Evolutionary conservation across 2,329 filamentous ascomycete species (phyloP), one percentile per base, ranked within the genome.

Genomic region (Scedosporium boydii): DNA sequence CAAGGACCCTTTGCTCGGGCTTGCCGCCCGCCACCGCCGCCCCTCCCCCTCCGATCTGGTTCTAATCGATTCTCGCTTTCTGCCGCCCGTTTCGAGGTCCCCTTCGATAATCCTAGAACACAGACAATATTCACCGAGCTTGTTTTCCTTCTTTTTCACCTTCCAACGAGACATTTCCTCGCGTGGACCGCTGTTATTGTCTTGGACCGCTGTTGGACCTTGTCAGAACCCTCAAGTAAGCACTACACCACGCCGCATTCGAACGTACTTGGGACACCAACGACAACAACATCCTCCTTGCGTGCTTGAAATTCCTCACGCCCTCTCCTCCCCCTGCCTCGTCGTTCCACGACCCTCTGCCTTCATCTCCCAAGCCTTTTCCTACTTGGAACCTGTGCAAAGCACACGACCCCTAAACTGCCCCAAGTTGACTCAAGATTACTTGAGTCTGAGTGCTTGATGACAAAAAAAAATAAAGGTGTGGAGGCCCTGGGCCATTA

Each of bases 11-110:
- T 48, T 48, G 44, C 44, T 48, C 51, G 51, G 51, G 18, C 51
- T 55, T 55, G 51, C 51, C 51, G 51, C 51, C 51, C 51, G 51
- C 51, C 51, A 55, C 51, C 51, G 23, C 51, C 51, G 51, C 51
- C 51, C 51, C 51, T 55, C 23, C 51, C 51, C 23, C 51, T 55
- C 51, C 51, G 51, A 55, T 27, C 51, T 55, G 51, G 18, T 55
- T 27, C 23, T 55, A 23, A 55, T 55, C 51, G 51, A 55, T 55
- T 55, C 23, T 27, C 51, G 51, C 51, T 27, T 55, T 55, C 51
- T 23, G 51, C 23, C 23, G 51, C 23, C 23, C 34, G 51, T 55
- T 55, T 55, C 51, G 18, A 55, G 51, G 18, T 23, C n/a, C 29
- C 6, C 6, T 12, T 55, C 51, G 18, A 23, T 14, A 38, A 38